Conservation (phyloP, 768 basidiomycete genomes). For the Pisolithus orientalis region DNA sequence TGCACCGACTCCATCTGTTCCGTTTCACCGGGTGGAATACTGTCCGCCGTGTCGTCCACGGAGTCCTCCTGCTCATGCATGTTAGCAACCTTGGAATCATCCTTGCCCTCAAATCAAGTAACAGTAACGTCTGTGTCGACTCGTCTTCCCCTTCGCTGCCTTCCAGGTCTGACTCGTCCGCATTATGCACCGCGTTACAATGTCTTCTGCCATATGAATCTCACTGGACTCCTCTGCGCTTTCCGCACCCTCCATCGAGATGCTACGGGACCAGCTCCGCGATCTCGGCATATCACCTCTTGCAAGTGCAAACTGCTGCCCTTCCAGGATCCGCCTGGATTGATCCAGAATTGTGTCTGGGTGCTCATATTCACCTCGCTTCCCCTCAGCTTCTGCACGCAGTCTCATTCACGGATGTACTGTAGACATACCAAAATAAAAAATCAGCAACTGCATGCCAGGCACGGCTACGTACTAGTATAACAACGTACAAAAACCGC, state of each 20-base stretch:
- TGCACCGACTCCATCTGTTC: constrained; percentile 16
- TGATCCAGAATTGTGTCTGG: constrained; percentile 87
- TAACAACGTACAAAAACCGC: constrained; percentile 65
- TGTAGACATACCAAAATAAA: constrained; percentile 18
- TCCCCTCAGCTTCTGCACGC: constrained; percentile 68
- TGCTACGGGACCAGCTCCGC: constrained; percentile 54
- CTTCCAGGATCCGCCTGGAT: constrained; percentile 79
- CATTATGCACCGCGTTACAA: constrained; percentile 1
- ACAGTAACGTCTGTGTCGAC: constrained; percentile 15
- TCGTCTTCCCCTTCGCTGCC: constrained; percentile 4
- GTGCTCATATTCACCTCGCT: constrained; percentile 74
- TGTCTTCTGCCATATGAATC: constrained; percentile 2
- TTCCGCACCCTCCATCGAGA: constrained; percentile 24
- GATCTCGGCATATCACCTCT: constrained; percentile 40
- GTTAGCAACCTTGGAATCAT: background rate
- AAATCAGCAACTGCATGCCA: background rate
- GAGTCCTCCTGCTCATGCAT: background rate
- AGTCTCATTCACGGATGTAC: constrained; percentile 69
- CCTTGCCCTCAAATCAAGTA: constrained; percentile 12
- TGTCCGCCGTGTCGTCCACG: background rate
- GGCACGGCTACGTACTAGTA: background rate
- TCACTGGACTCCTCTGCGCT: constrained; percentile 37
- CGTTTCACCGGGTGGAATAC: constrained; percentile 1
- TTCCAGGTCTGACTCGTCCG: background rate
- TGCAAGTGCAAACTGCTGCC: constrained; percentile 68